Evolutionary conservation across 2,329 filamentous ascomycete genomes (phyloP).

Genomic region (Neonectria sp.): DNA sequence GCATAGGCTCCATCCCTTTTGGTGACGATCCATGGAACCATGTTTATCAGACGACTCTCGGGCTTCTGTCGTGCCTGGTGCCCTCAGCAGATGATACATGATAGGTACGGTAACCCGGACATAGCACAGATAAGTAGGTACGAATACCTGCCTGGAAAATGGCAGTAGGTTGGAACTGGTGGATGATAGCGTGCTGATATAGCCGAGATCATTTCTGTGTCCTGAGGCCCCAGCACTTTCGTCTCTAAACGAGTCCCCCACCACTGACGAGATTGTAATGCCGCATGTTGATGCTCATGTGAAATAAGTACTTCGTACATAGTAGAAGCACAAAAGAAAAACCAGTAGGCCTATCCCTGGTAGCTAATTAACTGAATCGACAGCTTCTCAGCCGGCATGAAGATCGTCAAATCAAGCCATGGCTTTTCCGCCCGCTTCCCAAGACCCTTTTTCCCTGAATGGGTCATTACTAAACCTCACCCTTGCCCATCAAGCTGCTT

Average conservation of each 20-base stretch:
- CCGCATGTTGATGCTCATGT: not conserved
- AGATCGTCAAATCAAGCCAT: constrained; percentile 22
- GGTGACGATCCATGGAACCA: constrained; percentile 45
- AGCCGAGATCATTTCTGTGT: not conserved
- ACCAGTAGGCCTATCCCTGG: not conserved
- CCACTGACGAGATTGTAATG: not conserved
- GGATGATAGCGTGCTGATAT: not conserved
- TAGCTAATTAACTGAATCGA: not conserved
- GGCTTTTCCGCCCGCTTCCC: constrained; percentile 17
- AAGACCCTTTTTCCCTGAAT: constrained; percentile 22
- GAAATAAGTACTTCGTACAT: not conserved
- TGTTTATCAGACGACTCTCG: constrained; percentile 46
- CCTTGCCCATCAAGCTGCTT: constrained; percentile 15
- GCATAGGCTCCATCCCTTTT: constrained; percentile 18
- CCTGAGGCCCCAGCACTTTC: not conserved
- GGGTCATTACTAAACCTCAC: constrained; percentile 26
- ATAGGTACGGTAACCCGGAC: not conserved
- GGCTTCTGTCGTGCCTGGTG: constrained; percentile 22
- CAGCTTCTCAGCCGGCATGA: constrained; percentile 5
- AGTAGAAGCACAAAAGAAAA: not conserved
- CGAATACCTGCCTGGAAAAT: not conserved
- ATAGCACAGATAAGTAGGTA: not conserved
- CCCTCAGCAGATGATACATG: not conserved
- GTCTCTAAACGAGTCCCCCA: not conserved
- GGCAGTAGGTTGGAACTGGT: not conserved